Evolutionary conservation across 1,284 basidiomycete species (phyloP), one percentile per base, ranked within the genome.

Genomic region (Marasmius oreades): DNA sequence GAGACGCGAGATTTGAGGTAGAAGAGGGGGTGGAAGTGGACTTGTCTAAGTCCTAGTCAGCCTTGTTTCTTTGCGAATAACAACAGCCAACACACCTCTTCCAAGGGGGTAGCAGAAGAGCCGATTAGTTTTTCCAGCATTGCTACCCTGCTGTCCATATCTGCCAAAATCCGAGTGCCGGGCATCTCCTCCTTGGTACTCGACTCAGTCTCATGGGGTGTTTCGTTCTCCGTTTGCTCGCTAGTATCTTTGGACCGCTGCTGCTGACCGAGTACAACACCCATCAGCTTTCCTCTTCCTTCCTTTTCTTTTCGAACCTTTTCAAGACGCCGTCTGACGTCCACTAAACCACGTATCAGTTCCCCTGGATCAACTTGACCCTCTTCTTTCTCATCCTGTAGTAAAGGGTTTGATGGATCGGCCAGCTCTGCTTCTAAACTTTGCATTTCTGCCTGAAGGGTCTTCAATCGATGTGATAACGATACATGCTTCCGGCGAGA

Each of bases 71-170:
- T n/a, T 24, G n/a, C 23, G 43, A 22, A 47, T 23, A 58, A 42
- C 20, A 14, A 5, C 11, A 36, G 51, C 34, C 16, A 33, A 55
- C 61, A 43, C 66, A 88, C 90, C 77, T 92, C 90, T 66, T 91
- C 88, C n/a, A 90, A 67, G 14, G 81, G 73, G 23, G 84, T 75
- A 59, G 77, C 85, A 20, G 86, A 85, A 12, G 90, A 85, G 3
- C 94, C 94, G 23, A 97, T 77, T 14, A 90, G 63, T 59, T 82
- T 84, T 68, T 97, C 94, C 18, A 96, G 74, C 57, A 87, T 82
- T 7, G 89, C 86, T 0, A 97, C 78, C 12, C 94, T 81, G 63
- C 76, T 78, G 69, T 96, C 93, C 68, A 95, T 80, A 54, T 90
- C 88, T 2, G 84, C 80, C 31, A 90, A 70, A 22, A 59, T 74